Evolutionary conservation across 441 rosid genomes (phyloP).

Genomic region (Erodium texanum): DNA sequence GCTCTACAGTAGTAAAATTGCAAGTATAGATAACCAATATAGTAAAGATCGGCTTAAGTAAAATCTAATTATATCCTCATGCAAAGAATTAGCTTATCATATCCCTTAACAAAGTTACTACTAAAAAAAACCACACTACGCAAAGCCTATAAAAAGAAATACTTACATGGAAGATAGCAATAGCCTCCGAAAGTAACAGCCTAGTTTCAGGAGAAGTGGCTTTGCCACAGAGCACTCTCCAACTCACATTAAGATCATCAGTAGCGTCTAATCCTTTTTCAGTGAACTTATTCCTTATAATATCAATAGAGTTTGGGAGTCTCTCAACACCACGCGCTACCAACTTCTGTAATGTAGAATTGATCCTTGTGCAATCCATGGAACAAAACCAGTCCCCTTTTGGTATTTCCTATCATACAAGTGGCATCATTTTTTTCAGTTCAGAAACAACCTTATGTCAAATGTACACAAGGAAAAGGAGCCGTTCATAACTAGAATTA

Average conservation of each 20-base stretch:
- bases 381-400: slow-evolving; percentile 82
- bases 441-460: neutral
- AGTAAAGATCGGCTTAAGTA: neutral
- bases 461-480: neutral
- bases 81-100: neutral
- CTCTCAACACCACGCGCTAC: neutral
- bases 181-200: slow-evolving; percentile 62
- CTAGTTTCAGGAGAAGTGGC: slow-evolving; percentile 48
- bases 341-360: neutral
- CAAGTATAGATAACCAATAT: neutral
- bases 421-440: slow-evolving; percentile 12
- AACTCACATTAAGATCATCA: slow-evolving; percentile 37
- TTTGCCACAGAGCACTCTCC: slow-evolving; percentile 76
- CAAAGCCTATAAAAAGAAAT: neutral
- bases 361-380: slow-evolving; percentile 56
- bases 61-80: neutral
- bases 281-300: slow-evolving; percentile 10
- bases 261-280: slow-evolving; percentile 37
- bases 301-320: neutral
- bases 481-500: neutral
- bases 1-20: neutral
- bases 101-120: too few relatives aligned
- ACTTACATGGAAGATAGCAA: slow-evolving; percentile 84
- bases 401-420: slow-evolving; percentile 62
- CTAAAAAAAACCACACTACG: too few relatives aligned